A percentile compares a stretch with the other conserved stretches of the same genome.
phyloP scores from a whole-genome alignment of 2,329 filamentous ascomycete species.

The Ambrosiella beaveri region DNA sequence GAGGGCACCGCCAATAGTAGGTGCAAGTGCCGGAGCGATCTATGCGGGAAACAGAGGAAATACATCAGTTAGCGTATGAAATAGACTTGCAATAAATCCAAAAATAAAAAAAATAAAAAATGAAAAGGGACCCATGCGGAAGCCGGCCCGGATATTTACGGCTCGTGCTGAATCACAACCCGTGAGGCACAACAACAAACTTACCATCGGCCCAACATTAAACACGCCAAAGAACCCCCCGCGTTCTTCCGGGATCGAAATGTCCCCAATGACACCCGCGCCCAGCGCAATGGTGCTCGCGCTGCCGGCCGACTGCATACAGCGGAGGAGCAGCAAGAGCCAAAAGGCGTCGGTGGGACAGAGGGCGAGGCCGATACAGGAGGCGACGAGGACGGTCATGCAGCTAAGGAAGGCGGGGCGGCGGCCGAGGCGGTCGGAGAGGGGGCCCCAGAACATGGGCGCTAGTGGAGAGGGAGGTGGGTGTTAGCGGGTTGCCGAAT shows the following conservation, averaged over 20 bases:
- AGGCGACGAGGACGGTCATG: slow-evolving; percentile 18
- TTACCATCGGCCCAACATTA: slow-evolving; percentile 20
- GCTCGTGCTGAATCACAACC: background rate
- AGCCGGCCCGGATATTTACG: background rate
- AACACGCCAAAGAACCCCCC: slow-evolving; percentile 21
- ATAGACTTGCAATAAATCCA: background rate
- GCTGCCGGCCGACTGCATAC: slow-evolving; percentile 20
- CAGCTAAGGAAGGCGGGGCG: slow-evolving; percentile 19
- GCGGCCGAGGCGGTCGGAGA: slow-evolving; percentile 21
- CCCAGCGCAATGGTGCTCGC: slow-evolving; percentile 22
- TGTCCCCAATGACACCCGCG: slow-evolving; percentile 21
- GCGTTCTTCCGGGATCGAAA: slow-evolving; percentile 19
- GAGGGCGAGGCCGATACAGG: slow-evolving; percentile 20
- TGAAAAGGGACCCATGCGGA: background rate
- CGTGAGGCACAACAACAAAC: background rate
- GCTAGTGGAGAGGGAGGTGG: slow-evolving; percentile 8
- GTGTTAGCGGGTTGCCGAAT: background rate
- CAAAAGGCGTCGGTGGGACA: slow-evolving; percentile 20
- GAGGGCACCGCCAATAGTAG: slow-evolving; percentile 32
- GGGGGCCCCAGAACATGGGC: slow-evolving; percentile 21
- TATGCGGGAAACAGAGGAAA: background rate
- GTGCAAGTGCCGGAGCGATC: slow-evolving; percentile 30
- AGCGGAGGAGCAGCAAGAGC: slow-evolving; percentile 19
- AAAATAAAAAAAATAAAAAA: background rate
- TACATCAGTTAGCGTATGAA: background rate